Evolutionary conservation across 2,329 filamentous ascomycete genomes (phyloP).

Genomic region (Cytospora leucostoma): DNA sequence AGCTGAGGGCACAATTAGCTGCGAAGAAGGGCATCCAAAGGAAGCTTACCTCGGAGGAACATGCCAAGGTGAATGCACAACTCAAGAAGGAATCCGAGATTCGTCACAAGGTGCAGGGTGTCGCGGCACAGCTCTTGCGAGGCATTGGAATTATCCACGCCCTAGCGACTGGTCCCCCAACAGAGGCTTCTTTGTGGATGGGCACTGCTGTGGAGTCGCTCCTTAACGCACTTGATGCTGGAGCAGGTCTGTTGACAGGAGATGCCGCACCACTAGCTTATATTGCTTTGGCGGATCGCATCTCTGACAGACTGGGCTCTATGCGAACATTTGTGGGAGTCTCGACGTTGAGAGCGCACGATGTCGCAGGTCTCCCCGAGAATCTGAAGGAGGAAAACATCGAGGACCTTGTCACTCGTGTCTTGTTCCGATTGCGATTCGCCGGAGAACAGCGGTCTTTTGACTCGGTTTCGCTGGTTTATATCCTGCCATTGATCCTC

Average conservation of each 20-base stretch:
- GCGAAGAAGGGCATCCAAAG: conserved; percentile 89
- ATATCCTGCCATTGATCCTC: conserved; percentile 80
- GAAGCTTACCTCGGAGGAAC: conserved; percentile 88
- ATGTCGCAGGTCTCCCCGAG: conserved; percentile 70
- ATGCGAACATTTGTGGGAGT: conserved; percentile 83
- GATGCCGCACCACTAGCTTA: conserved; percentile 78
- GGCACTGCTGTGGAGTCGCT: conserved; percentile 75
- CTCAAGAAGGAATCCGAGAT: conserved; percentile 83
- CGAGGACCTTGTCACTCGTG: conserved; percentile 79
- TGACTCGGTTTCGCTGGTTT: conserved; percentile 83
- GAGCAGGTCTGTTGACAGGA: conserved; percentile 79
- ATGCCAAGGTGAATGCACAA: conserved; percentile 86
- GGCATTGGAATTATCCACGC: conserved; percentile 84
- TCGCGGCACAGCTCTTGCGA: conserved; percentile 72
- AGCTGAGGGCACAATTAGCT: conserved; percentile 83
- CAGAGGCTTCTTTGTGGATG: conserved; percentile 86
- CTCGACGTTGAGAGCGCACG: conserved; percentile 79
- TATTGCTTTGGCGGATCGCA: conserved; percentile 74
- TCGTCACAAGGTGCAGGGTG: conserved; percentile 66
- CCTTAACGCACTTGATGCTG: conserved; percentile 73
- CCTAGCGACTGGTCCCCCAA: conserved; percentile 84
- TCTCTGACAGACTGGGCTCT: conserved; percentile 72
- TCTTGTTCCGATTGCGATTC: conserved; percentile 88
- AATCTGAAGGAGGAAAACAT: conserved; percentile 78
- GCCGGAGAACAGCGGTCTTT: conserved; percentile 92